A percentile compares a stretch with the other conserved stretches of the same genome.
These are phyloP conservation scores for Thozetella sp. DNA, from an alignment of 495 filamentous ascomycete genomes.

Conservation along the genomic window DNA sequence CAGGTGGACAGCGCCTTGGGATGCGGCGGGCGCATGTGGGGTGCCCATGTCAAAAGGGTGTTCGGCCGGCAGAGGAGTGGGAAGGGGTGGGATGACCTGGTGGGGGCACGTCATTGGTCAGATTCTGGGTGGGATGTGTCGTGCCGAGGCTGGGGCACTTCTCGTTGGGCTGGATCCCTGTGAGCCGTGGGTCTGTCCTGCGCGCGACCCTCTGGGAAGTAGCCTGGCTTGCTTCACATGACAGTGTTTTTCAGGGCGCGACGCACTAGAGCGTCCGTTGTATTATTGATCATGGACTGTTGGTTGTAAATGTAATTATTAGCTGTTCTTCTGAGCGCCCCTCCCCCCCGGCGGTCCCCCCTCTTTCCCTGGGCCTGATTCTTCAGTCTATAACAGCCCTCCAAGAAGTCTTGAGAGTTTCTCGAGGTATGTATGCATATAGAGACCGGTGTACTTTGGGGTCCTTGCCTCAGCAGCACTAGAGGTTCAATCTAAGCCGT, in stretches of 20 bases:
- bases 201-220: background rate
- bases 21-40: background rate
- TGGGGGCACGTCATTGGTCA: background rate
- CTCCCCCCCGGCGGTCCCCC: too few species aligned
- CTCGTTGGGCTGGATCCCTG: conserved; percentile 2
- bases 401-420: too few species aligned
- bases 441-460: too few species aligned
- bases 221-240: background rate
- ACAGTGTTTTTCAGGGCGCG: too few species aligned
- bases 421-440: too few species aligned
- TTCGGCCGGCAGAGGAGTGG: background rate
- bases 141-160: background rate
- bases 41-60: background rate
- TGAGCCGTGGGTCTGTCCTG: background rate
- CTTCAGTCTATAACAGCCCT: too few species aligned
- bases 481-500: too few species aligned
- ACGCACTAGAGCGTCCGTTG: too few species aligned
- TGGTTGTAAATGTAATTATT: background rate
- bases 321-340: background rate
- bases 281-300: too few species aligned
- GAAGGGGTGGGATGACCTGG: background rate
- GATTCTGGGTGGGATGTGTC: background rate
- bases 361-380: too few species aligned
- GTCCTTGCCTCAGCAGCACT: too few species aligned
- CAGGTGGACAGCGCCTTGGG: background rate